Evolutionary conservation across 257 asterid species (phyloP).

Genomic region (Nicotiana obtusifolia): DNA sequence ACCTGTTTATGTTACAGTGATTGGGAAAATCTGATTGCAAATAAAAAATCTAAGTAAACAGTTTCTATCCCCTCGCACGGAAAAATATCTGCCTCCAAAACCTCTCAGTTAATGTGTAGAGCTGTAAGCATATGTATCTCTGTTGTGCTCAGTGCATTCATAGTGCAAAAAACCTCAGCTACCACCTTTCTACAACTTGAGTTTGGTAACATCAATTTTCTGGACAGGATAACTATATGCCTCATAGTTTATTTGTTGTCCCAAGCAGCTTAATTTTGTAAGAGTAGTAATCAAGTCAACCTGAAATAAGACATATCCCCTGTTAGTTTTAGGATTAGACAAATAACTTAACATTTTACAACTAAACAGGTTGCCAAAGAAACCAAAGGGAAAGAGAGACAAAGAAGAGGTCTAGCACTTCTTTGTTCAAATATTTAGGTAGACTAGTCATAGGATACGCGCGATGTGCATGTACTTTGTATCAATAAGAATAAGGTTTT

Average conservation of each 20-base stretch:
- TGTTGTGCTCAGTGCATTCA: not conserved
- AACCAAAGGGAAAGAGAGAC: not conserved
- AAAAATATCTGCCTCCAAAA: not conserved
- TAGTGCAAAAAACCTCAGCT: not conserved
- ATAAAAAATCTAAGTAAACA: not conserved
- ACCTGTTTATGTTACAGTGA: not conserved
- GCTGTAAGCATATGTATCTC: not conserved
- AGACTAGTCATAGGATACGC: no score
- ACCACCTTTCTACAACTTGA: constrained; percentile 55
- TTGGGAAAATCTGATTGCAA: not conserved
- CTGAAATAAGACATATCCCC: constrained; percentile 32
- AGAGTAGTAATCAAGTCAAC: constrained; percentile 84
- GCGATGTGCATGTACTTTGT: no score
- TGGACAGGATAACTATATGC: constrained; percentile 69
- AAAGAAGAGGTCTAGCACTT: not conserved
- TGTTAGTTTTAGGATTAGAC: not conserved
- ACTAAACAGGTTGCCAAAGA: not conserved
- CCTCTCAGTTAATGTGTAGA: not conserved
- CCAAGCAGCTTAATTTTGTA: constrained; percentile 75
- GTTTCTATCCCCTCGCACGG: not conserved
- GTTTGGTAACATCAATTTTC: constrained; percentile 61
- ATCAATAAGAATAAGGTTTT: no score
- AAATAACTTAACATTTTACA: no score
- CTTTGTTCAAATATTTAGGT: not conserved
- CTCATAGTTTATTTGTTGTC: constrained; percentile 83